phyloP scores from a whole-genome alignment of 345 rosid genomes.

The Eucalyptus brandiana region DNA sequence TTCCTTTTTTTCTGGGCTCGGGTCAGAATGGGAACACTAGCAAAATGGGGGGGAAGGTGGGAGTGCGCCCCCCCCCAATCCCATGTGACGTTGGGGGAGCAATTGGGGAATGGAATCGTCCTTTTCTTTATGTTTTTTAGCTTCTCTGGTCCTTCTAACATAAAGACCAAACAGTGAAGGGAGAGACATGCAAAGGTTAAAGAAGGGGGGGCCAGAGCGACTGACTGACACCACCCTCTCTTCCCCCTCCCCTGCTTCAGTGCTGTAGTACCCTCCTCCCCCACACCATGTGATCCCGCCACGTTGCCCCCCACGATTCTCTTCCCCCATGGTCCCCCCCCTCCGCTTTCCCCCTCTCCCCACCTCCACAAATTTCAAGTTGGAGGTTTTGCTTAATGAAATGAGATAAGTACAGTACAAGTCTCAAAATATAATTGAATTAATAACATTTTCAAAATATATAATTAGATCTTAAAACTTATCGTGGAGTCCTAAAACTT shows the following conservation, averaged over 20 bases:
- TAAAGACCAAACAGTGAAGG: background rate
- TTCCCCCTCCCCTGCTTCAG: background rate
- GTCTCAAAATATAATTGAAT: no score
- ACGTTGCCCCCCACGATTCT: background rate
- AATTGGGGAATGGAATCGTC: background rate
- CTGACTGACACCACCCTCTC: background rate
- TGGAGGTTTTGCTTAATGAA: no score
- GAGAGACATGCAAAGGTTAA: background rate
- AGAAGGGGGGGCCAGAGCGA: background rate
- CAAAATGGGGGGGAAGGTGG: background rate
- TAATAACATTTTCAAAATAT: no score
- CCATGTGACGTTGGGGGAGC: background rate
- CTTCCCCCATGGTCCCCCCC: background rate
- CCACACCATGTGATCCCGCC: background rate
- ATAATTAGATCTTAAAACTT: no score
- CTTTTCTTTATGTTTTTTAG: background rate
- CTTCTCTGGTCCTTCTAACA: background rate
- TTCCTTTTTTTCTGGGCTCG: background rate
- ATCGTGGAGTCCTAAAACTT: accelerated
- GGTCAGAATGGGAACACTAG: no score
- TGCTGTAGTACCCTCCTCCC: background rate
- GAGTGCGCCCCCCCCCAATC: background rate
- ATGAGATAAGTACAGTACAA: no score
- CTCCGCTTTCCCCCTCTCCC: background rate
- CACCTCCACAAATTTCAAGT: background rate